Conservation (phyloP, 75 land plant genomes). For the Picea glauca region DNA sequence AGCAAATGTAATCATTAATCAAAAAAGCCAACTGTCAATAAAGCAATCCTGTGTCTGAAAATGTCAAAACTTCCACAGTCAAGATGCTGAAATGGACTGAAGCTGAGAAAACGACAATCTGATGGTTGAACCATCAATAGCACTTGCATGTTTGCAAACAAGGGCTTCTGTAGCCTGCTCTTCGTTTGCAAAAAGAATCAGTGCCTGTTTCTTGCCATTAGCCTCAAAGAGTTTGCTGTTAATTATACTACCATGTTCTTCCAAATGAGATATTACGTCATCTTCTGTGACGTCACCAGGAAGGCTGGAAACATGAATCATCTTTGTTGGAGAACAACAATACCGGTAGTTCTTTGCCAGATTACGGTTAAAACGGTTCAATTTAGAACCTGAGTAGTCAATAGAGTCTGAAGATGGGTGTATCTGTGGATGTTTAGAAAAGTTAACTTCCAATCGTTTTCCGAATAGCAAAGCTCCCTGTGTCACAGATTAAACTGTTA, state of each 20-base stretch:
- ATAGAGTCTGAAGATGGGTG: constrained; percentile 81
- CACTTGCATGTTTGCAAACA: constrained; percentile 92
- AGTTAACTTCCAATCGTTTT: constrained; percentile 90
- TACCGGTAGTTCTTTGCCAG: constrained; percentile 88
- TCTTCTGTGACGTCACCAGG: constrained; percentile 77
- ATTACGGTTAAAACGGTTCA: constrained; percentile 93
- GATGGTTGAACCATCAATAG: constrained; percentile 56
- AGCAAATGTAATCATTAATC: neutral
- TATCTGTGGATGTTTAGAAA: constrained; percentile 85
- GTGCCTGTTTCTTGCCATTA: constrained; percentile 96
- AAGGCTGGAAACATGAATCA: constrained; percentile 88
- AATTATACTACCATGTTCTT: constrained; percentile 78
- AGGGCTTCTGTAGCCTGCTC: constrained; percentile 97
- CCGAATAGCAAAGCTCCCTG: constrained; percentile 92
- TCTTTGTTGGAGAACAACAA: constrained; percentile 97
- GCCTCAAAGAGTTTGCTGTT: constrained; percentile 86
- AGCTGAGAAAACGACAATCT: constrained; percentile 93
- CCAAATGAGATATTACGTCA: constrained; percentile 68
- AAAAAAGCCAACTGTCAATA: neutral
- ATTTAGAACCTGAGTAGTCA: constrained; percentile 82
- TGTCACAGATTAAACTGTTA: neutral
- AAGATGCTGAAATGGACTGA: constrained; percentile 35
- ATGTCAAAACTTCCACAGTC: constrained; percentile 5
- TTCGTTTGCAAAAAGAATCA: constrained; percentile 82
- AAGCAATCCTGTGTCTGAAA: neutral